Evolutionary conservation across 495 filamentous ascomycete genomes (phyloP).

Genomic region (Neurospora sp.): DNA sequence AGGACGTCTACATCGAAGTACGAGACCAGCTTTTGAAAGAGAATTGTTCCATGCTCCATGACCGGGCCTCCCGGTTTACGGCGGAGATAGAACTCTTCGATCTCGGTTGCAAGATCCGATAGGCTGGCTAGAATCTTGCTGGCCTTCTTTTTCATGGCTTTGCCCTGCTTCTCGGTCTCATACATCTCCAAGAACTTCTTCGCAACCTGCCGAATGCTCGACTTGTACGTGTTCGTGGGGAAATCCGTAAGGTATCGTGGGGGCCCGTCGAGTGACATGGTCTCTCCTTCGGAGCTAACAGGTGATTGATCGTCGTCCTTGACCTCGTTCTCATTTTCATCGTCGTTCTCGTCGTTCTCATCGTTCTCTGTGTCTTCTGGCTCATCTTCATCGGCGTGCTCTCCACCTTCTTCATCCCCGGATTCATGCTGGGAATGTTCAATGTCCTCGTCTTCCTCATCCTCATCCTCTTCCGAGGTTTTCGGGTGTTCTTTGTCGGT

Average conservation of each 20-base stretch:
- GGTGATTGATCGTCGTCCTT: constrained; percentile 65
- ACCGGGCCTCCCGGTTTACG: constrained; percentile 31
- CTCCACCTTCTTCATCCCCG: constrained; percentile 18
- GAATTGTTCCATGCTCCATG: constrained; percentile 42
- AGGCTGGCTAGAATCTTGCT: constrained; percentile 62
- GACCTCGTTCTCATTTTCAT: constrained; percentile 43
- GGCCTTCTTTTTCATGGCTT: constrained; percentile 66
- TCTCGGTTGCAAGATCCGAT: constrained; percentile 56
- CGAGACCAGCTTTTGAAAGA: constrained; percentile 70
- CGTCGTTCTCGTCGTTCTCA: constrained; percentile 36
- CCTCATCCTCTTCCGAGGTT: constrained; percentile 19
- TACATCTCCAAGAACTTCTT: constrained; percentile 74
- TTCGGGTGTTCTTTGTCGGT: constrained; percentile 25
- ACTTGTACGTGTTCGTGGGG: constrained; percentile 57
- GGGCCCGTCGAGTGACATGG: constrained; percentile 45
- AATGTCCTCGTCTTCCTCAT: constrained; percentile 37
- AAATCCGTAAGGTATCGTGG: constrained; percentile 38
- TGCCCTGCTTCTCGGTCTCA: constrained; percentile 61
- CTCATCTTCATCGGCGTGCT: constrained; percentile 36
- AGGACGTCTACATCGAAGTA: constrained; percentile 81
- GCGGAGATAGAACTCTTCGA: constrained; percentile 56
- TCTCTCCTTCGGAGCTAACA: constrained; percentile 48
- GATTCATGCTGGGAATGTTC: constrained; percentile 5
- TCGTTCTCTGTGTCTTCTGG: constrained; percentile 53
- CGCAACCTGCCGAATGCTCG: constrained; percentile 64